Conservation (phyloP, 1,139 yeast species). For the Candida gigantensis region DNA sequence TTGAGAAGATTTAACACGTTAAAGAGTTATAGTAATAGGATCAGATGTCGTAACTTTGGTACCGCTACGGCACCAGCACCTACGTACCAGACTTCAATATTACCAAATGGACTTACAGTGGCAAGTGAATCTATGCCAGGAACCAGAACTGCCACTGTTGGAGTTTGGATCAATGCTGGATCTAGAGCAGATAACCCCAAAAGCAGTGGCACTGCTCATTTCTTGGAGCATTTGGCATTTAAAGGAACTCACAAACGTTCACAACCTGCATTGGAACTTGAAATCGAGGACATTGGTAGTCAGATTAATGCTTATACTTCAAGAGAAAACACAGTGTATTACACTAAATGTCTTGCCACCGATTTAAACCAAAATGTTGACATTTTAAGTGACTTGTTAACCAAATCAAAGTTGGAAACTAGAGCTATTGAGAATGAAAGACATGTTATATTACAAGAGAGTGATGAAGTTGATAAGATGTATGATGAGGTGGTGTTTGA, state of each 20-base stretch:
- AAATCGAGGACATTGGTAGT: constrained; percentile 94
- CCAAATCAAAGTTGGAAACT: constrained; percentile 79
- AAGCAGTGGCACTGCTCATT: constrained; percentile 95
- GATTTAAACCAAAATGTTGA: constrained; percentile 88
- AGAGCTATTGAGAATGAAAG: constrained; percentile 92
- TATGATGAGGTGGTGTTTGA: constrained; percentile 98
- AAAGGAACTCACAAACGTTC: constrained; percentile 86
- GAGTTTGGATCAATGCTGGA: constrained; percentile 97
- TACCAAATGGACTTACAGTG: constrained; percentile 81
- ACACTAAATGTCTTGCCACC: constrained; percentile 79
- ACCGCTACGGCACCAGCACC: constrained; percentile 19
- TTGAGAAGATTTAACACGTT: constrained; percentile 10
- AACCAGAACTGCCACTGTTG: constrained; percentile 93
- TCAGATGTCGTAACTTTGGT: constrained; percentile 8
- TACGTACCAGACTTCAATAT: constrained; percentile 26
- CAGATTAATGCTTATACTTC: constrained; percentile 97
- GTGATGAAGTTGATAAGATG: constrained; percentile 98
- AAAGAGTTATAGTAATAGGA: neutral
- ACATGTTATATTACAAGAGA: constrained; percentile 92
- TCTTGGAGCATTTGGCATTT: constrained; percentile 92
- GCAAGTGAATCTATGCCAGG: constrained; percentile 90
- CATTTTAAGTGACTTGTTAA: constrained; percentile 84
- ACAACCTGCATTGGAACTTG: constrained; percentile 85
- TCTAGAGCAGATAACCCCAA: constrained; percentile 89
- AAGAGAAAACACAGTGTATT: constrained; percentile 95